Base-by-base conservation (phyloP, 495 filamentous ascomycete species). In the Diplogelasinospora grovesii region DNA sequence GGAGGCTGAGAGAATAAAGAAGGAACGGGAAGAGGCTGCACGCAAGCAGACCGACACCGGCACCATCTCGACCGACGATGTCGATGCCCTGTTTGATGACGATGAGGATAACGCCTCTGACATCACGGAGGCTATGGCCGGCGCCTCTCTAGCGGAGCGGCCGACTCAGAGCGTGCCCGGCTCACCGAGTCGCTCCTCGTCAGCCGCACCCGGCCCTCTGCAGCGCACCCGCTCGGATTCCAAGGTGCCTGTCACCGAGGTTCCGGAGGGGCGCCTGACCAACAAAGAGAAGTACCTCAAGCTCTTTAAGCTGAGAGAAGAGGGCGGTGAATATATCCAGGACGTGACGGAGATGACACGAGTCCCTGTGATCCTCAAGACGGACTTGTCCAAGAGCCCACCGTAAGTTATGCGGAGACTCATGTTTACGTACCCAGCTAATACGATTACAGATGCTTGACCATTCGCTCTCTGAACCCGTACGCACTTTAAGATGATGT, bases 261-360 rank as follows among this genome's bases (percentile, higher is more conserved):
- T 73, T 30, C 75, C 72, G 3, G 89, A 95, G 62, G 74, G 76
- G 34, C 86, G 89, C 50, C 61, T 89, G 56, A 88, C 75, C 43
- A 86, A 94, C 70, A 95, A 93, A 72, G 92, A 97, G 71, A 95
- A 93, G 66, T 97, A 96, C 63, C 60, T 95, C 45, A 86, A 82
- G 53, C 70, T 88, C 35, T 97, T 98, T 70, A 81, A 80, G 51
- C 68, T 98, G 51, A 71, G 93, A 30, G 93, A 98, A 55, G 88
- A 93, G 65, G 83, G 84, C 46, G 89, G 93, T 23, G 87, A 96
- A 39, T 89, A 93, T 68, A 95, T 98, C 53, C 92, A 98, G 61
- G 92, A 97, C 60, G 89, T 98, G 45, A 87, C 79, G 19, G 92
- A 98, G 74, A 95, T 98, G 87, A 90, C 88, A 24, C 75, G 89